phyloP scores from a whole-genome alignment of 352 stramenopile species.

The Pelagophyceae sp. region DNA sequence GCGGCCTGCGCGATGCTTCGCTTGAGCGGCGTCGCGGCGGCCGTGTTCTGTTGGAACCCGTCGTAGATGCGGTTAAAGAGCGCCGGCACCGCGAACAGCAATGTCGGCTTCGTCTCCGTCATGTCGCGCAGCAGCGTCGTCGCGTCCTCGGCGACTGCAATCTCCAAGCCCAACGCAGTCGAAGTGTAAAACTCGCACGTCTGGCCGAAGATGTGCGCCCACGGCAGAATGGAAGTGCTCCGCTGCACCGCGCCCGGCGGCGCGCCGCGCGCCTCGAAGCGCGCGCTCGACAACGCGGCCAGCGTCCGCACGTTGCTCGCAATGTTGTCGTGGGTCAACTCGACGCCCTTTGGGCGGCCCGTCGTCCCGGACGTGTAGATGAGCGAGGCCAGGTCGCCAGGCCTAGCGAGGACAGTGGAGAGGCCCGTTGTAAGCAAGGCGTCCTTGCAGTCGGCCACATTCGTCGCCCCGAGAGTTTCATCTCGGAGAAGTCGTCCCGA shows the following conservation, averaged over 20 bases:
- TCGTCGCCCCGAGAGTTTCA: no score
- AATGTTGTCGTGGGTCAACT: conserved; percentile 67
- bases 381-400: conserved; percentile 56
- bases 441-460: no score
- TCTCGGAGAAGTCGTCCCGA: no score
- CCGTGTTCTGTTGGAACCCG: conserved; percentile 51
- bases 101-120: conserved; percentile 51
- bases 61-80: conserved; percentile 67
- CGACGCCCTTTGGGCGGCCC: conserved; percentile 65
- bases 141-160: conserved; percentile 17
- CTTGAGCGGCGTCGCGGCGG: conserved; percentile 36
- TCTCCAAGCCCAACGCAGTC: conserved; percentile 47
- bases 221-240: conserved; percentile 63
- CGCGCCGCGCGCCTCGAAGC: not conserved
- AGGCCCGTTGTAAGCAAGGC: no score
- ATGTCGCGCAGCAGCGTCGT: conserved; percentile 54
- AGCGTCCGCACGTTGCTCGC: conserved; percentile 53
- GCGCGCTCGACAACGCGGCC: conserved; percentile 34
- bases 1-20: conserved; percentile 43
- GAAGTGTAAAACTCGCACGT: conserved; percentile 52
- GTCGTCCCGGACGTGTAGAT: conserved; percentile 74
- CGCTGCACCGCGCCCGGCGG: conserved; percentile 31
- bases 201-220: conserved; percentile 66
- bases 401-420: no score
- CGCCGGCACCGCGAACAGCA: conserved; percentile 61